phyloP scores from a whole-genome alignment of 805 yeast genomes.

The Kodamaea hsintzibuensis region DNA sequence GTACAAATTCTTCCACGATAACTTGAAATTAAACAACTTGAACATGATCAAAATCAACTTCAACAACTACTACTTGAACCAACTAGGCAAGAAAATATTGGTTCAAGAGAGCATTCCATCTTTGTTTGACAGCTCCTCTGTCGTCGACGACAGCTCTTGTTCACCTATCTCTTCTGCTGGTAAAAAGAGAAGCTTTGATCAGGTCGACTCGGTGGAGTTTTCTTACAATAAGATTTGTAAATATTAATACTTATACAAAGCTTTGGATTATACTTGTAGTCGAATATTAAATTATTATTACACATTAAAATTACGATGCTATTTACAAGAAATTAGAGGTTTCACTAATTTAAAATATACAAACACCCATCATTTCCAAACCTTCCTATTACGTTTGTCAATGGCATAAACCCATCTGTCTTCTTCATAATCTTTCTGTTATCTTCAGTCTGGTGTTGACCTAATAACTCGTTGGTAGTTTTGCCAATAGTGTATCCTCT shows the following conservation, averaged over 20 bases:
- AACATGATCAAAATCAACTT: conserved; percentile 27
- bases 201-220: conserved; percentile 2
- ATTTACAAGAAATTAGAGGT: background rate
- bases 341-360: conserved; percentile 37
- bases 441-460: conserved; percentile 17
- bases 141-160: background rate
- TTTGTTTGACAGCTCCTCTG: background rate
- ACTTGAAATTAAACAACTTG: conserved; percentile 24
- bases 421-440: conserved; percentile 25
- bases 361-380: conserved; percentile 77
- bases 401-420: conserved; percentile 42
- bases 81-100: conserved; percentile 31
- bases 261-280: background rate
- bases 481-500: conserved; percentile 72
- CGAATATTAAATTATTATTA: background rate
- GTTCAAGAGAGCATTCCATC: conserved; percentile 16
- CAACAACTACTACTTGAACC: conserved; percentile 27
- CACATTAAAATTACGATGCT: background rate
- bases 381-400: conserved; percentile 50
- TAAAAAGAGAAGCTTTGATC: conserved; percentile 13
- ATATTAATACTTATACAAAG: background rate
- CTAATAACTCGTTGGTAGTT: conserved; percentile 19
- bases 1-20: conserved; percentile 24
- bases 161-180: conserved; percentile 1
- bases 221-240: conserved; percentile 1